Base-by-base conservation (phyloP, 192 early-diverging fungal species). In the Paraglomus occultum region DNA sequence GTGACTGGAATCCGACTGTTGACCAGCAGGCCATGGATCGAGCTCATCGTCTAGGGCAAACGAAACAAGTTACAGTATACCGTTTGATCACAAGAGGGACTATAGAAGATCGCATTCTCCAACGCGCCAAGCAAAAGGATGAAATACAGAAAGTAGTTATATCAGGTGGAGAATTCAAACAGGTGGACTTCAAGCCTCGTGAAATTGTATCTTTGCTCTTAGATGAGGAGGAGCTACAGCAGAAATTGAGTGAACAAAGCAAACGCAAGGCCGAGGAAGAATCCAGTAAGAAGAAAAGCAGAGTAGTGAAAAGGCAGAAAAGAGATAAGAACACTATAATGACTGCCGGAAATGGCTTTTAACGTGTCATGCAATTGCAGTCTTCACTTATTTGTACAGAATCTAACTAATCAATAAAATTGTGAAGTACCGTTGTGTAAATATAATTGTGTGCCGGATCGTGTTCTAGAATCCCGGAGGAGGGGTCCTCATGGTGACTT, bases 141-240 rank as follows among this genome's bases (percentile, higher is more conserved):
- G 90, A 96, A 74, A 95, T 95, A 18, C 94, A 96, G 72, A 91
- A 92, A 60, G 92, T 96, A 1, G 94, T 96, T 46, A 94, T 96
- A 67, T 89, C 91, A 15, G 94, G 94, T n/a, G 92, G 92, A 6
- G 92, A 93, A 64, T 89, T 88, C 73, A 88, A 87, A 75, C 85
- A 83, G 77, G 89, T 91, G 22, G 92, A 93, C 55, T 90, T 92
- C 48, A 95, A 92, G 76, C 90, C 94, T 12, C 89, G 91, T 58
- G 94, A 96, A 74, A 92, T 96, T 72, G 87, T 93, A 45, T 90
- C 90, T 38, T 77, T 94, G 66, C 76, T 96, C 54, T 73, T 96
- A 45, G 93, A 91, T 69, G 93, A 96, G 64, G 85, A 87, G 65
- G 85, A 86, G 64, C 46, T 86, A 48, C 81, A 83, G 22, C 75